Percentiles rank a stretch among this genome's conserved stretches.
These are phyloP conservation scores for Lactarius indigo DNA, from an alignment of 768 basidiomycete genomes.

Conservation along the genomic window DNA sequence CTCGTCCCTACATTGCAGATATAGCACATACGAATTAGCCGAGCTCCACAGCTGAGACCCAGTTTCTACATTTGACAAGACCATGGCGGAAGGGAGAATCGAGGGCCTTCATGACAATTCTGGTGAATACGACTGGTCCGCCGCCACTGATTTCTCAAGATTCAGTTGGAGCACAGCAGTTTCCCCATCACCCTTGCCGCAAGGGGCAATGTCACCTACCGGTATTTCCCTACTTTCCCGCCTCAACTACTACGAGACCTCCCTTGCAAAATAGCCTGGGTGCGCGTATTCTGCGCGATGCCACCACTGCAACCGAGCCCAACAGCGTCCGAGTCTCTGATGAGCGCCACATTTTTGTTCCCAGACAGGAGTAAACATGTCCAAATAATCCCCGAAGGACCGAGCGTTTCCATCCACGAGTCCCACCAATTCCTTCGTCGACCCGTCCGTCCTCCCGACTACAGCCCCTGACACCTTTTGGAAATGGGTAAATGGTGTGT, in stretches of 20 bases:
- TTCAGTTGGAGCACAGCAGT: neutral
- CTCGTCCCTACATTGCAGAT: neutral
- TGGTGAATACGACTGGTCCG: neutral
- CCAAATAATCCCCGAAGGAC: conserved; percentile 7
- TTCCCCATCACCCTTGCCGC: neutral
- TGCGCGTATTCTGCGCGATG: neutral
- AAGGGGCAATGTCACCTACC: neutral
- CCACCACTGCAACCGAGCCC: neutral
- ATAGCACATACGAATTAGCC: neutral
- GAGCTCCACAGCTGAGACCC: neutral
- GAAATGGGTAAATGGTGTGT: conserved; percentile 72
- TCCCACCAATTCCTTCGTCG: neutral
- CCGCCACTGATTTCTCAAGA: neutral
- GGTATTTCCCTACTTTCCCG: neutral
- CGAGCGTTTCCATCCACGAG: neutral
- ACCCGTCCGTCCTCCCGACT: neutral
- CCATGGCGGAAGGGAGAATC: neutral
- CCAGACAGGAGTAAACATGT: conserved; percentile 7
- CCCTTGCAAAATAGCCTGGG: neutral
- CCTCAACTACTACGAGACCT: neutral
- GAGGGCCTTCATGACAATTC: neutral
- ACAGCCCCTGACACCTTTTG: neutral
- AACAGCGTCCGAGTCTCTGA: neutral
- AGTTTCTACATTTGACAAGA: neutral
- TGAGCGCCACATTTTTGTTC: neutral